Percentiles rank a stretch among this genome's conserved stretches.
Conservation (phyloP, 129 eudicot genomes). For the Saposhnikovia divaricata region DNA sequence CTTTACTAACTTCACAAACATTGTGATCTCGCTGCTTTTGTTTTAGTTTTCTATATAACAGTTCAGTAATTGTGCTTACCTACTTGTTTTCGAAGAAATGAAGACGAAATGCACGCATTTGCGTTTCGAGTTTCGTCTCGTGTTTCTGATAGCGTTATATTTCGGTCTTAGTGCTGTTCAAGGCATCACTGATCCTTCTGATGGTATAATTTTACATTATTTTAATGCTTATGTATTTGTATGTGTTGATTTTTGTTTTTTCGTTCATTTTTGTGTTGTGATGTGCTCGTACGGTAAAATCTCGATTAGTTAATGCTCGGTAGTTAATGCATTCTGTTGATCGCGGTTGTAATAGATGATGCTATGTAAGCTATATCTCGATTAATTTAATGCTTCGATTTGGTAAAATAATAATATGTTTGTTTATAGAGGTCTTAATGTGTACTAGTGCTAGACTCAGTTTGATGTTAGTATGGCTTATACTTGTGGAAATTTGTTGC, state of each 20-base stretch:
- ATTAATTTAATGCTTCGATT: no score
- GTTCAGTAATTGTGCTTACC: neutral
- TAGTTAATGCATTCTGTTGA: neutral
- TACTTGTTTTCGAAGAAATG: conserved; percentile 10
- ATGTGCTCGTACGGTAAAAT: neutral
- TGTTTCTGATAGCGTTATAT: conserved; percentile 21
- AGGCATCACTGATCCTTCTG: conserved; percentile 57
- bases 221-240: neutral
- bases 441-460: neutral
- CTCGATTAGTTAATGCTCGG: neutral
- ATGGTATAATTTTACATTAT: conserved; percentile 26
- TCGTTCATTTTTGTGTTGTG: neutral
- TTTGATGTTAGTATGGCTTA: neutral
- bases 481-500: neutral
- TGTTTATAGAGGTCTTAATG: neutral
- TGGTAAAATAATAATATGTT: no score
- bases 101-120: neutral
- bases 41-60: conserved; percentile 24
- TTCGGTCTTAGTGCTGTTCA: conserved; percentile 24
- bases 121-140: conserved; percentile 14
- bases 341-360: neutral
- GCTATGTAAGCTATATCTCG: neutral
- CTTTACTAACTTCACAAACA: conserved; percentile 17
- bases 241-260: neutral
- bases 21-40: conserved; percentile 17